Percentiles rank a stretch among this genome's conserved stretches.
Evolutionary conservation across 768 basidiomycete genomes (phyloP).

Genomic region (Amanita pseudoporphyria): DNA sequence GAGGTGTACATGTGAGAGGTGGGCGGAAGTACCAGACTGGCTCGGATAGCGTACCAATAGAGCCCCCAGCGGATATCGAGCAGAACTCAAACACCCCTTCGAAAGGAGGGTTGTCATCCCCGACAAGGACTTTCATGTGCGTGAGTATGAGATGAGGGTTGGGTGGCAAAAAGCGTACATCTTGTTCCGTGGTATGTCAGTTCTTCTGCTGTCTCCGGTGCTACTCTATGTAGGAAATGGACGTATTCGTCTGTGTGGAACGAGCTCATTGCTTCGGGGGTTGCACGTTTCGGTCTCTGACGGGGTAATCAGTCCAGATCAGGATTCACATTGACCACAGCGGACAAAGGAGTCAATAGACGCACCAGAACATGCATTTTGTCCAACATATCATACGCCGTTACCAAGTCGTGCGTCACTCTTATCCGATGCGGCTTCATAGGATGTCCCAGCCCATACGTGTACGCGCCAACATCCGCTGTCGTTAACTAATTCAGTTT

Average conservation of each 20-base stretch:
- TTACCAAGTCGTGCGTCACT: conserved; percentile 86
- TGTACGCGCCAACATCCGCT: conserved; percentile 67
- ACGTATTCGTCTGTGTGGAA: conserved; percentile 99
- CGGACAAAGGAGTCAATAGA: conserved; percentile 4
- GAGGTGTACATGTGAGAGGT: conserved; percentile 2
- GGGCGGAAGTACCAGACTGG: neutral
- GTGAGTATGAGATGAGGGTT: neutral
- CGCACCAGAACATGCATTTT: conserved; percentile 89
- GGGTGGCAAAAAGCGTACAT: conserved; percentile 42
- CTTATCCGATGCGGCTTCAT: conserved; percentile 97
- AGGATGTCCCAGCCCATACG: conserved; percentile 81
- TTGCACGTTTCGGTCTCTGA: conserved; percentile 62
- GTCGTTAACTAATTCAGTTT: conserved; percentile 2
- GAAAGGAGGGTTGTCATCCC: conserved; percentile 94
- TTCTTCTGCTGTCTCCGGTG: conserved; percentile 84
- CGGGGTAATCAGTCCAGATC: neutral
- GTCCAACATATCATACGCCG: conserved; percentile 87
- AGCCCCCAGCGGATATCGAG: conserved; percentile 92
- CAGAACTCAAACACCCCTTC: conserved; percentile 97
- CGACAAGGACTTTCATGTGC: conserved; percentile 40
- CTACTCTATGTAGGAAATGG: conserved; percentile 80
- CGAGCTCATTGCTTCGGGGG: conserved; percentile 72
- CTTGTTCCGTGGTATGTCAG: conserved; percentile 77
- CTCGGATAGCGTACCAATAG: conserved; percentile 54
- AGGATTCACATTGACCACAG: neutral